phyloP scores from a whole-genome alignment of 1,139 yeast species.

The Eremothecium cymbalariae region DNA sequence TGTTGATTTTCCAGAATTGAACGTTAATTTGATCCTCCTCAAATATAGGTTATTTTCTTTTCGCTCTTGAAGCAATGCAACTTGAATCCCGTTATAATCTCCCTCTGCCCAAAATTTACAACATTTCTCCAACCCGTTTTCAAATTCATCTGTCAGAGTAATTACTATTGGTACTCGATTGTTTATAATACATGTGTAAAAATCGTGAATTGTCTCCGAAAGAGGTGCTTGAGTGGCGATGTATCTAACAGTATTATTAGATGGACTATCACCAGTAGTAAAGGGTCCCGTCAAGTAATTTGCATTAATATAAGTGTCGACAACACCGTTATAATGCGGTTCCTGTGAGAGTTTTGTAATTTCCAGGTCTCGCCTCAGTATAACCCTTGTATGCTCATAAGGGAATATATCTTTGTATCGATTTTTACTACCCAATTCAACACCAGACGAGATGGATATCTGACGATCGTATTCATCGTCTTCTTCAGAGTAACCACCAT shows the following conservation, averaged over 20 bases:
- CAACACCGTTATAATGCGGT: constrained; percentile 19
- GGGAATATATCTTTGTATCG: constrained; percentile 76
- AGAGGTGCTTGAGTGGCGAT: constrained; percentile 87
- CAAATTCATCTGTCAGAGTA: constrained; percentile 54
- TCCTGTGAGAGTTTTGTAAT: background rate
- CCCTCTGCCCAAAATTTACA: constrained; percentile 45
- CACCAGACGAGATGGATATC: constrained; percentile 53
- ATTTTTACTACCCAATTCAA: constrained; percentile 68
- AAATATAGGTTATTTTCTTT: constrained; percentile 14
- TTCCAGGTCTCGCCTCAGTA: constrained; percentile 14
- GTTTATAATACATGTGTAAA: constrained; percentile 61
- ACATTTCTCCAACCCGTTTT: constrained; percentile 49
- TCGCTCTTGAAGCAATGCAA: constrained; percentile 19
- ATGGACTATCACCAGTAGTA: constrained; percentile 3
- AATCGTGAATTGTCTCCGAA: constrained; percentile 61
- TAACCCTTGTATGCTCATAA: constrained; percentile 70
- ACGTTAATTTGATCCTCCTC: constrained; percentile 35
- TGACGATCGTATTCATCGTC: constrained; percentile 25
- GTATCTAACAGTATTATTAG: constrained; percentile 34
- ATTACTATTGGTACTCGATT: constrained; percentile 55
- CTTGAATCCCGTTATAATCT: constrained; percentile 26
- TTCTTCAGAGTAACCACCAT: constrained; percentile 8
- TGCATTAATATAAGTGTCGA: constrained; percentile 52
- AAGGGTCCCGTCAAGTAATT: constrained; percentile 35
- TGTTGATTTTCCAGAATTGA: constrained; percentile 21